These are phyloP conservation scores for Sarocladium oryzae DNA, from an alignment of 2,329 filamentous ascomycete genomes.

Conservation along the genomic window DNA sequence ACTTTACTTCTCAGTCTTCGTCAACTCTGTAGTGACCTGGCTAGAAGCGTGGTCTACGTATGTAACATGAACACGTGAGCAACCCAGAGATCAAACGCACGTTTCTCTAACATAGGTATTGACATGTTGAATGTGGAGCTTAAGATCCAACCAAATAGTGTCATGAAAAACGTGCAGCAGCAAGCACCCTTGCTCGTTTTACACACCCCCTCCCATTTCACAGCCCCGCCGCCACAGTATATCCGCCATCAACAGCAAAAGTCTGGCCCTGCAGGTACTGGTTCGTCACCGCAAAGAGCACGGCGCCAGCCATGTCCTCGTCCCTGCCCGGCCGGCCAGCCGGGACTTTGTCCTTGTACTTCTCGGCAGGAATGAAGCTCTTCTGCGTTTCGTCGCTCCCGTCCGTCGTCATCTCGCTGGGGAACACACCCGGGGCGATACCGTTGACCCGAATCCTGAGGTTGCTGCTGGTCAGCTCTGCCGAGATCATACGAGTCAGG, in stretches of 20 bases:
- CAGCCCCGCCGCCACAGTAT: constrained; percentile 32
- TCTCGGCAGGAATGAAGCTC: constrained; percentile 49
- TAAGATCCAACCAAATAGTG: too few relatives aligned
- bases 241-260: constrained; percentile 38
- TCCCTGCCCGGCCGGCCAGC: constrained; percentile 61
- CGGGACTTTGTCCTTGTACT: constrained; percentile 55
- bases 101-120: too few relatives aligned
- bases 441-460: constrained; percentile 64
- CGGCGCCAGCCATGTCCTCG: constrained; percentile 63
- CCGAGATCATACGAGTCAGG: constrained; percentile 56
- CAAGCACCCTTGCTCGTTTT: too few relatives aligned
- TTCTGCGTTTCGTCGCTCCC: constrained; percentile 45
- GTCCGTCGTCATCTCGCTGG: constrained; percentile 64
- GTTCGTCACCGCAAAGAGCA: constrained; percentile 46
- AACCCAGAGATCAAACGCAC: too few relatives aligned
- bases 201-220: too few relatives aligned
- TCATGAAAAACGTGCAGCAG: too few relatives aligned
- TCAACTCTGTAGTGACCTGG: too few relatives aligned
- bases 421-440: constrained; percentile 65
- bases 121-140: too few relatives aligned
- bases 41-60: too few relatives aligned
- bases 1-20: too few relatives aligned
- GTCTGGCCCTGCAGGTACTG: constrained; percentile 39
- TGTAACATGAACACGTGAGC: too few relatives aligned
- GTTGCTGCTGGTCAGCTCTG: constrained; percentile 50